Percentiles rank a stretch among this genome's conserved stretches.
These are phyloP conservation scores for Diversispora eburnea DNA, from an alignment of 192 early-diverging fungal genomes.

Conservation along the genomic window DNA sequence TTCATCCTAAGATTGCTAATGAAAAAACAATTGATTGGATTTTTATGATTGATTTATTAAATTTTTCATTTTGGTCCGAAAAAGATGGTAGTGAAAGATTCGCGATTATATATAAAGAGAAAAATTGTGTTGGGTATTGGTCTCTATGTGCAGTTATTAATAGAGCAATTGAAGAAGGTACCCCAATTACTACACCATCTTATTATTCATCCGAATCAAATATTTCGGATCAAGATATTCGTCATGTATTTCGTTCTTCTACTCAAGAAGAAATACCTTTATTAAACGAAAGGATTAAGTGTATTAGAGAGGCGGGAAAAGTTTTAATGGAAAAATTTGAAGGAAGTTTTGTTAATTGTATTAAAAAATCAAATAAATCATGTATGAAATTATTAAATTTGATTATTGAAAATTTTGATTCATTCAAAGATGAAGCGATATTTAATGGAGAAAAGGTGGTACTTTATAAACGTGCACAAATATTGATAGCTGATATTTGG, in stretches of 20 bases:
- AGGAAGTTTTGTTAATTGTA: slow-evolving; percentile 60
- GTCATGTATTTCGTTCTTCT: slow-evolving; percentile 61
- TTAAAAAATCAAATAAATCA: slow-evolving; percentile 49
- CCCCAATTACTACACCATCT: slow-evolving; percentile 58
- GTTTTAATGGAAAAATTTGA: slow-evolving; percentile 58
- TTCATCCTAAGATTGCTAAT: slow-evolving; percentile 55
- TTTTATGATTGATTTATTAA: slow-evolving; percentile 76
- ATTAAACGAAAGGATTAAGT: slow-evolving; percentile 53
- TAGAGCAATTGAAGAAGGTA: slow-evolving; percentile 57
- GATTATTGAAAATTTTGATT: slow-evolving; percentile 57
- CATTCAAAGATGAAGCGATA: slow-evolving; percentile 62
- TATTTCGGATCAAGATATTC: slow-evolving; percentile 41
- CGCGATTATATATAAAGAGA: slow-evolving; percentile 54
- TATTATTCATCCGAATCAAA: slow-evolving; percentile 43
- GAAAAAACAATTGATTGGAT: slow-evolving; percentile 65
- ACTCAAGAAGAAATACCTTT: slow-evolving; percentile 59
- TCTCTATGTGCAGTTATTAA: slow-evolving; percentile 74
- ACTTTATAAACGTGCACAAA: slow-evolving; percentile 80
- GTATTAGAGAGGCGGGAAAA: slow-evolving; percentile 68
- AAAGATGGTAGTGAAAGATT: slow-evolving; percentile 53
- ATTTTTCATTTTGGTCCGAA: slow-evolving; percentile 85
- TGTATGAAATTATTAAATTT: slow-evolving; percentile 54
- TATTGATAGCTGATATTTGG: slow-evolving; percentile 81
- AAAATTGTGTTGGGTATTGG: slow-evolving; percentile 76
- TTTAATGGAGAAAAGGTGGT: slow-evolving; percentile 58